Percentiles rank a stretch among this genome's conserved stretches.
These are phyloP conservation scores for Xerocomus brunneocitrinus DNA, from an alignment of 768 basidiomycete genomes.

Conservation along the genomic window DNA sequence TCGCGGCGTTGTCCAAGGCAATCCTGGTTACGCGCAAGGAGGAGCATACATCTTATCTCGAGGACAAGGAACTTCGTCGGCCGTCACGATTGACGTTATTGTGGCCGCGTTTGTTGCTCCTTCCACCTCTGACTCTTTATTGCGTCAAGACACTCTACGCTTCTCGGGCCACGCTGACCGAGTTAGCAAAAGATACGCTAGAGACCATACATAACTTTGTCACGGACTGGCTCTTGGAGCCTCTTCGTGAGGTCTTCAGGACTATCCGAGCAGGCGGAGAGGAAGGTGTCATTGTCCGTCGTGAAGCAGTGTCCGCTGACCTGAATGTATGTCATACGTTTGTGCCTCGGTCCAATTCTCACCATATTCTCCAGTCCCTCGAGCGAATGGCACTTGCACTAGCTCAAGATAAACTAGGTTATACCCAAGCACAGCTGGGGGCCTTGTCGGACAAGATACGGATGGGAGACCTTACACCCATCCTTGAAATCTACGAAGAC, in stretches of 20 bases:
- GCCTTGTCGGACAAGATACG: slow-evolving; percentile 61
- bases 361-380: slow-evolving; percentile 55
- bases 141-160: slow-evolving; percentile 47
- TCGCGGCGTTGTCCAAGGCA: slow-evolving; percentile 15
- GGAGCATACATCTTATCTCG: slow-evolving; percentile 29
- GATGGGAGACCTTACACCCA: slow-evolving; percentile 80
- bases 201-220: slow-evolving; percentile 73
- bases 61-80: slow-evolving; percentile 45
- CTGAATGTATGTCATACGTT: slow-evolving; percentile 52
- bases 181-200: slow-evolving; percentile 53
- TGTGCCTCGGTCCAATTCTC: neutral
- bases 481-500: slow-evolving; percentile 84
- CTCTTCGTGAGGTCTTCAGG: slow-evolving; percentile 72
- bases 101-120: slow-evolving; percentile 79
- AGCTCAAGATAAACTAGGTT: slow-evolving; percentile 73
- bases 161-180: slow-evolving; percentile 53
- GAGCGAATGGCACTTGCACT: slow-evolving; percentile 90
- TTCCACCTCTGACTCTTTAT: slow-evolving; percentile 65
- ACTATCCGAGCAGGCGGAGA: slow-evolving; percentile 83
- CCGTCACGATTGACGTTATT: slow-evolving; percentile 64
- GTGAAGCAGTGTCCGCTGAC: slow-evolving; percentile 82
- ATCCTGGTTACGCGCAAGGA: slow-evolving; percentile 27
- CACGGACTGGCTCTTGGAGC: slow-evolving; percentile 81
- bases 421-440: slow-evolving; percentile 58
- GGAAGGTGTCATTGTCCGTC: slow-evolving; percentile 67